These are phyloP conservation scores for Solanum arcanum DNA, from an alignment of 257 asterid genomes.

Conservation along the genomic window DNA sequence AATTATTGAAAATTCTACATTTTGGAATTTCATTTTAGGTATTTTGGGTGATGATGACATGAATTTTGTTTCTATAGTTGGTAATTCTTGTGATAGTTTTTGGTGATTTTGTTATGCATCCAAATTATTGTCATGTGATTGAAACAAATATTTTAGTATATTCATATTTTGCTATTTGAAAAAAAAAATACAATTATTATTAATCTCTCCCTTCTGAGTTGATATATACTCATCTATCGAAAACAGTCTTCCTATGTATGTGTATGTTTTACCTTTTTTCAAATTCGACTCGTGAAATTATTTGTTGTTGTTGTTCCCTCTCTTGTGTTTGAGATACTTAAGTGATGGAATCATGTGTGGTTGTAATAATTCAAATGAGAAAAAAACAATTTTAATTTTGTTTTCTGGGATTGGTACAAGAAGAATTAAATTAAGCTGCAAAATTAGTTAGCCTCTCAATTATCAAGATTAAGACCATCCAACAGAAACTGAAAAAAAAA, in stretches of 20 bases:
- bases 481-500: neutral
- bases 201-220: neutral
- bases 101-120: neutral
- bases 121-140: neutral
- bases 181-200: neutral
- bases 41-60: neutral
- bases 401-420: neutral
- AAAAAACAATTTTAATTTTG: conserved; percentile 14
- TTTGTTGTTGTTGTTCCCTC: neutral
- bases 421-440: conserved; percentile 20
- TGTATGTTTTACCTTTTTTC: neutral
- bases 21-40: conserved; percentile 21
- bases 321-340: conserved; percentile 1
- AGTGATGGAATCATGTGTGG: conserved; percentile 20
- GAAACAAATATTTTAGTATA: neutral
- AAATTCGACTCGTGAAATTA: neutral
- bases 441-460: conserved; percentile 18
- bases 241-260: neutral
- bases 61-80: conserved; percentile 10
- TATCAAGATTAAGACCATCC: conserved; percentile 7
- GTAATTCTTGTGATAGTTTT: conserved; percentile 4
- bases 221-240: neutral
- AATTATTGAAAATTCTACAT: conserved; percentile 7
- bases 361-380: conserved; percentile 5
- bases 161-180: neutral